Evolutionary conservation across 306 rosid species (phyloP).

Genomic region (Cicer cuneatum): DNA sequence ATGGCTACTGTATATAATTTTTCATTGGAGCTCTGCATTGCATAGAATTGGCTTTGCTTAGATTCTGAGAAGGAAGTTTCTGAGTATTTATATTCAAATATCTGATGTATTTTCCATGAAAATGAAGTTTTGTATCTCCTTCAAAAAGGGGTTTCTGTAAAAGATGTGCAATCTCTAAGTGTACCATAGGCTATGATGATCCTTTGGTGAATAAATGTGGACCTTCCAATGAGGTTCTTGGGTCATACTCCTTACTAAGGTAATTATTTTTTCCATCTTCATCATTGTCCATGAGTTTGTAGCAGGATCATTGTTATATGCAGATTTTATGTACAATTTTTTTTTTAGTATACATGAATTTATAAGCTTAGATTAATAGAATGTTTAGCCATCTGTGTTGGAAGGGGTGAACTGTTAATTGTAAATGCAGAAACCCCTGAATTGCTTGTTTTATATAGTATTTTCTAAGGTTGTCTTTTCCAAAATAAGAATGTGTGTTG

Average conservation of each 20-base stretch:
- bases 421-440: constrained; percentile 49
- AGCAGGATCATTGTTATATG: constrained; percentile 54
- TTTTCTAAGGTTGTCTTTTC: constrained; percentile 29
- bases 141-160: constrained; percentile 45
- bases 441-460: constrained; percentile 35
- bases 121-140: constrained; percentile 50
- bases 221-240: constrained; percentile 52
- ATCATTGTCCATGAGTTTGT: constrained; percentile 50
- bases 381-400: constrained; percentile 38
- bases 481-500: neutral
- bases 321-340: constrained; percentile 58
- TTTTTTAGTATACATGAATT: constrained; percentile 57
- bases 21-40: constrained; percentile 49
- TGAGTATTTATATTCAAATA: constrained; percentile 39
- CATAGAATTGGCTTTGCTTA: constrained; percentile 22
- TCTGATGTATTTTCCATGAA: constrained; percentile 46
- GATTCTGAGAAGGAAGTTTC: constrained; percentile 44
- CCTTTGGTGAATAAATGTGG: constrained; percentile 51
- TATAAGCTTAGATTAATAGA: constrained; percentile 42
- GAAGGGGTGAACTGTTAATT: constrained; percentile 40
- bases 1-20: constrained; percentile 57
- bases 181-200: constrained; percentile 48
- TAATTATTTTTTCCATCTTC: constrained; percentile 39
- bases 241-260: constrained; percentile 54
- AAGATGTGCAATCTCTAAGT: constrained; percentile 39